These are phyloP conservation scores for Haplographium delicatum DNA, from an alignment of 495 filamentous ascomycete genomes.

Conservation along the genomic window DNA sequence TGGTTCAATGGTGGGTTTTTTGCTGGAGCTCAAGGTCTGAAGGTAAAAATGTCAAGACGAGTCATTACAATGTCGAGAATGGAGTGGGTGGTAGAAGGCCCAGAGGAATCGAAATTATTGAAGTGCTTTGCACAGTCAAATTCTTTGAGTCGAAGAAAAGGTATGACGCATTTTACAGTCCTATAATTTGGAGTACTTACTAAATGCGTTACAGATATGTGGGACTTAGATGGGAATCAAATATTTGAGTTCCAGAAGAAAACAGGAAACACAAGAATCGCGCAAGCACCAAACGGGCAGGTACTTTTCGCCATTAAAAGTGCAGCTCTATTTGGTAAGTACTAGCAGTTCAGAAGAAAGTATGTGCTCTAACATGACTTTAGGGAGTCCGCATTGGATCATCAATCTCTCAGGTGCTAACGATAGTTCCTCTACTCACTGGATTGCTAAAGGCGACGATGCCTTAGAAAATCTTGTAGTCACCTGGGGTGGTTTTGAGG, in stretches of 20 bases:
- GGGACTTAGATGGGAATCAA: conserved; percentile 3
- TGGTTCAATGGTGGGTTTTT: conserved; percentile 4
- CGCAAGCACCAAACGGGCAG: background rate
- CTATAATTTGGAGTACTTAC: no score
- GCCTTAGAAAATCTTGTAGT: conserved; percentile 9
- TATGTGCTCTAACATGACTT: background rate
- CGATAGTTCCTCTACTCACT: background rate
- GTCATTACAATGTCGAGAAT: conserved; percentile 4
- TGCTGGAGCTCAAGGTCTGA: conserved; percentile 2
- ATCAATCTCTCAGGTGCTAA: background rate
- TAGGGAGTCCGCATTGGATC: conserved; percentile 11
- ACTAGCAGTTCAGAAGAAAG: background rate
- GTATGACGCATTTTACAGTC: background rate
- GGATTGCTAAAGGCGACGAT: conserved; percentile 9
- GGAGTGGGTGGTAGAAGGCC: conserved; percentile 8
- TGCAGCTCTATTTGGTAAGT: conserved; percentile 2
- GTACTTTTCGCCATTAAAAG: conserved; percentile 5
- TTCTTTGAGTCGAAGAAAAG: conserved; percentile 10
- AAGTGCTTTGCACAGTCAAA: conserved; percentile 4
- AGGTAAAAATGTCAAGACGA: conserved; percentile 9
- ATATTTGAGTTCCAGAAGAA: conserved; percentile 13
- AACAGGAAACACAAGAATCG: conserved; percentile 10
- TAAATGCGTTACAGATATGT: no score
- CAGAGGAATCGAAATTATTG: background rate
- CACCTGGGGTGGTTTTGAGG: conserved; percentile 7